phyloP scores from a whole-genome alignment of 1,284 basidiomycete species.

The Schizopora paradoxa region DNA sequence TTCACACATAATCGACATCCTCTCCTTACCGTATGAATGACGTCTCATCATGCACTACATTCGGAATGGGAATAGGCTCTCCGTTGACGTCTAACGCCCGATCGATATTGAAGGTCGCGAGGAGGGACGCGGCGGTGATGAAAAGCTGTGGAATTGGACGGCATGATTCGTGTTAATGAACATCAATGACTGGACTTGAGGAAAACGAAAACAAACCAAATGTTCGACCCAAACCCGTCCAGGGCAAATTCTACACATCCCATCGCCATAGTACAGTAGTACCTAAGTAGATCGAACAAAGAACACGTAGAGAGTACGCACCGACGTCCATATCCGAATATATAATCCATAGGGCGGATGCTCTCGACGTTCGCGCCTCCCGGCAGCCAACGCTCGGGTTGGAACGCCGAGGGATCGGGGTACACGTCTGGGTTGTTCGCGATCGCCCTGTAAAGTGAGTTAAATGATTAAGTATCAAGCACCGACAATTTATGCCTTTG shows the following conservation, averaged over 20 bases:
- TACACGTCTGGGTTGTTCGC: not conserved
- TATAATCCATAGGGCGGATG: not conserved
- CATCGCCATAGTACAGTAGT: not conserved
- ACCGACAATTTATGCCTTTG: too few species aligned
- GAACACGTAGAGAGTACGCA: too few species aligned
- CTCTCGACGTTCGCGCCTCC: not conserved
- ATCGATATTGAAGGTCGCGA: not conserved
- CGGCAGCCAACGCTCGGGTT: not conserved
- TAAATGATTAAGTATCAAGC: too few species aligned
- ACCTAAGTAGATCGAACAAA: too few species aligned
- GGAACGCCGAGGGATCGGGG: not conserved
- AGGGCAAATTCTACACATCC: not conserved
- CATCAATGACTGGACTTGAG: not conserved
- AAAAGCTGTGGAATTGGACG: not conserved
- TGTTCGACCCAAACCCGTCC: not conserved
- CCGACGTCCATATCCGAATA: not conserved
- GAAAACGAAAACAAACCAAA: not conserved
- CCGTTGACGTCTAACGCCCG: not conserved
- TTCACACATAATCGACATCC: too few species aligned
- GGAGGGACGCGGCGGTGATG: not conserved
- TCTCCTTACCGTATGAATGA: too few species aligned
- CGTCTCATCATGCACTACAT: too few species aligned
- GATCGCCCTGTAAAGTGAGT: not conserved
- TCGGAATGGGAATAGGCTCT: not conserved
- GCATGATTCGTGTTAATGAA: too few species aligned